A percentile compares a stretch with the other conserved stretches of the same genome.
Evolutionary conservation across 768 basidiomycete species (phyloP).

Genomic region (Peribolospora kevripleyi): DNA sequence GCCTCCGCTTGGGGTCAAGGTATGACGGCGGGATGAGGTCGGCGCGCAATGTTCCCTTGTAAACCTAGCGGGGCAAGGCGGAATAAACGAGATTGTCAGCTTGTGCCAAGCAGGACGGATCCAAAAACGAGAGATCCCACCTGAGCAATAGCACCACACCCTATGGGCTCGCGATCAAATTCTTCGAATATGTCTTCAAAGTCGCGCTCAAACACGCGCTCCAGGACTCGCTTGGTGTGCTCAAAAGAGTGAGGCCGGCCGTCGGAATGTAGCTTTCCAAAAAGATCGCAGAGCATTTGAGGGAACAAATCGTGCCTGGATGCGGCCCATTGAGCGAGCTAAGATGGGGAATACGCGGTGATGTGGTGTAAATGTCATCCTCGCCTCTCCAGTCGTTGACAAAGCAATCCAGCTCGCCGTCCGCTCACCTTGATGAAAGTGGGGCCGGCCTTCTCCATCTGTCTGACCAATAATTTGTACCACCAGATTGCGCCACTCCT

Average conservation of each 20-base stretch:
- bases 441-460: slow-evolving; percentile 87
- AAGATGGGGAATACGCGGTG: not conserved
- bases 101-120: not conserved
- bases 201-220: slow-evolving; percentile 52
- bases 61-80: slow-evolving; percentile 32
- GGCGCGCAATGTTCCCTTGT: slow-evolving; percentile 58
- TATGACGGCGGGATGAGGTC: slow-evolving; percentile 69
- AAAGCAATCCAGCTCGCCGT: not conserved
- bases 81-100: not conserved
- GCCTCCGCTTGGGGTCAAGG: slow-evolving; percentile 36
- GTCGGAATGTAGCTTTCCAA: slow-evolving; percentile 70
- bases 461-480: slow-evolving; percentile 65
- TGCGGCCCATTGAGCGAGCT: slow-evolving; percentile 97
- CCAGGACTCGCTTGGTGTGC: slow-evolving; percentile 60
- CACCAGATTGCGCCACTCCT: slow-evolving; percentile 92
- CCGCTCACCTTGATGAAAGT: slow-evolving; percentile 72
- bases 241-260: slow-evolving; percentile 53
- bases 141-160: slow-evolving; percentile 97
- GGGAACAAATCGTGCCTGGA: slow-evolving; percentile 88
- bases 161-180: slow-evolving; percentile 67
- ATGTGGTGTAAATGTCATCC: not conserved
- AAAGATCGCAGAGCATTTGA: slow-evolving; percentile 48
- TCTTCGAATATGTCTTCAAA: slow-evolving; percentile 79
- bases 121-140: slow-evolving; percentile 16
- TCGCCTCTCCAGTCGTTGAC: not conserved